Evolutionary conservation across 2,329 filamentous ascomycete genomes (phyloP).

Genomic region (Fusarium mexicanum): DNA sequence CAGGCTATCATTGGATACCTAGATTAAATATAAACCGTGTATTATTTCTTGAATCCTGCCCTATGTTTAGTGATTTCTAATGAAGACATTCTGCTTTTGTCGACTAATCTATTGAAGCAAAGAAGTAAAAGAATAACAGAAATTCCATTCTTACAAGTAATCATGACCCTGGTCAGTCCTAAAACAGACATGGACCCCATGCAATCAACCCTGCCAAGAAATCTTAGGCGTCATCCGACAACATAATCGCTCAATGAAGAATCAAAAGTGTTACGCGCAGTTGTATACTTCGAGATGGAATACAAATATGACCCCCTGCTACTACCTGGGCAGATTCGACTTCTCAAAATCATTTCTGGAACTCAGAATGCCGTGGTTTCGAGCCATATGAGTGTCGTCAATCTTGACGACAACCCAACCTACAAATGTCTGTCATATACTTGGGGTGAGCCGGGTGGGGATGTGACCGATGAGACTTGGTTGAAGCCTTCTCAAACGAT

Average conservation of each 20-base stretch:
- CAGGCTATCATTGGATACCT: neutral
- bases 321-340: neutral
- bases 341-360: neutral
- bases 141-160: neutral
- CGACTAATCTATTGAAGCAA: neutral
- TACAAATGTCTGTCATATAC: slow-evolving; percentile 4
- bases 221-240: neutral
- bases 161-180: neutral
- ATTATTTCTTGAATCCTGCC: neutral
- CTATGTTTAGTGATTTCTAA: neutral
- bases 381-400: neutral
- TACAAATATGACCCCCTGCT: neutral
- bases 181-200: neutral
- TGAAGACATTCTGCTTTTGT: neutral
- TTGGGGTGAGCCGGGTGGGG: neutral
- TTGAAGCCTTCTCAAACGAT: neutral
- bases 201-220: neutral
- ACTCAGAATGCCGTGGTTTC: neutral
- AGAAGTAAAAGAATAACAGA: neutral
- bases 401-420: neutral
- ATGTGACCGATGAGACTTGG: neutral
- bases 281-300: neutral
- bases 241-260: neutral
- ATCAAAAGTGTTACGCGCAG: neutral
- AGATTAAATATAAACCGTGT: neutral